Evolutionary conservation across 352 stramenopile species (phyloP), one percentile per base, ranked within the genome.

Genomic region (Globisporangium paddicum): DNA sequence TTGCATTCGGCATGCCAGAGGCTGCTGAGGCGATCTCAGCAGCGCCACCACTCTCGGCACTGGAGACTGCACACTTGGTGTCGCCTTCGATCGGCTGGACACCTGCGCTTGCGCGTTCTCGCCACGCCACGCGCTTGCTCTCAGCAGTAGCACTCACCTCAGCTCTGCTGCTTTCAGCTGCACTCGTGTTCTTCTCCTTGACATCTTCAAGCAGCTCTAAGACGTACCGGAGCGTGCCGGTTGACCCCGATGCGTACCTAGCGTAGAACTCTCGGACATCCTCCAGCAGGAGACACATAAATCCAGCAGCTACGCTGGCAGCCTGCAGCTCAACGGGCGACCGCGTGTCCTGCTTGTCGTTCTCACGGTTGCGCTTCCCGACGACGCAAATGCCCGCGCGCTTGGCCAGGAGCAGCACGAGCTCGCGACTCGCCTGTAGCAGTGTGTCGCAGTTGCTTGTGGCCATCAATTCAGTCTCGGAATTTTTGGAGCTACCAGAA

Each of bases 311-410:
- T 2, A 49, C 49, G 14, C 40, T 45, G 0, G 68, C 67, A 18
- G 63, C 52, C 7, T 56, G 41, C 28, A 65, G 61, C 63, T 93
- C 82, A 1, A 84, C 23, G 1, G 21, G 26, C 6, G 78, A 86
- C 5, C 82, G 77, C 0, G 60, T 69, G 48, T 93, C 82, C 6
- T 45, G 14, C 5, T 66, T 61, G 48, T 89, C 80, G 40, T 79
- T 83, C 0, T 64, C 50, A 10, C 53, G 42, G 38, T 87, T 66
- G 13, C 81, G 73, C 41, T 93, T 90, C 8, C 82, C 82, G 1
- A 68, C 73, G 37, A 90, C 62, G 28, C 79, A 89, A 30, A 93
- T 82, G 8, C 79, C 80, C 0, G 77, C 69, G 28, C 82, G 82
- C 37, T 81, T 82, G 6, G 82, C 78, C 5, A 90, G 60, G 14